Conservation (phyloP, 306 rosid genomes). For the Betula pendula region DNA sequence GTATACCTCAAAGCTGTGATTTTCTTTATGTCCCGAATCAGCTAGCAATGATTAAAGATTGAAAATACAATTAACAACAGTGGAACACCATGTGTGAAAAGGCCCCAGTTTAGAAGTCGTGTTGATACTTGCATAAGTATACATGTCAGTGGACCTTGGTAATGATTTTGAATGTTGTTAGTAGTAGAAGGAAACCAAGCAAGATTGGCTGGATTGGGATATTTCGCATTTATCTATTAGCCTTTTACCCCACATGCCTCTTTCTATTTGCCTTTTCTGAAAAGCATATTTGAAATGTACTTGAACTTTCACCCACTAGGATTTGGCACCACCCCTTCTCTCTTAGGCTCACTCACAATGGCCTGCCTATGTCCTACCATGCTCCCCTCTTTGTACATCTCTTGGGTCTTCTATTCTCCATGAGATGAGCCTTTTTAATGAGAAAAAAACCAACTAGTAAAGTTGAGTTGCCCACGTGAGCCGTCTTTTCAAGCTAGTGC, state of each 20-base stretch:
- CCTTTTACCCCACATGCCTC: conserved; percentile 18
- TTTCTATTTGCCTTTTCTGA: conserved; percentile 36
- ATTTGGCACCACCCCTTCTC: conserved; percentile 32
- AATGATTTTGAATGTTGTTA: conserved; percentile 51
- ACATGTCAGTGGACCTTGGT: conserved; percentile 42
- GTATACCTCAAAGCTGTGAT: conserved; percentile 34
- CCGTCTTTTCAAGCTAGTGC: conserved; percentile 38
- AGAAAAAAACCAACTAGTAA: conserved; percentile 29
- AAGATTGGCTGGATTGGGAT: conserved; percentile 33
- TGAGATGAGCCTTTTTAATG: conserved; percentile 22
- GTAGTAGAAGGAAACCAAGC: conserved; percentile 59
- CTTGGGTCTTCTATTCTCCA: conserved; percentile 25
- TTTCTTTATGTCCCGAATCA: conserved; percentile 46
- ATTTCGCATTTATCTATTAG: conserved; percentile 35
- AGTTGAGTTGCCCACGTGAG: conserved; percentile 39
- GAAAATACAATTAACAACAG: conserved; percentile 33
- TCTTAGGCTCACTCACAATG: conserved; percentile 25
- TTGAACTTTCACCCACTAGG: conserved; percentile 36
- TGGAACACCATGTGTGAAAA: conserved; percentile 46
- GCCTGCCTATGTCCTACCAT: conserved; percentile 31
- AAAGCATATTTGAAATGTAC: conserved; percentile 35
- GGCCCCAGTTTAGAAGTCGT: conserved; percentile 36
- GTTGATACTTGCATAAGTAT: conserved; percentile 31
- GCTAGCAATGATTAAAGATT: conserved; percentile 48
- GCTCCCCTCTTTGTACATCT: conserved; percentile 18